Evolutionary conservation across 805 yeast genomes (phyloP), one percentile per base, ranked within the genome.

Genomic region (Yarrowia sp.): DNA sequence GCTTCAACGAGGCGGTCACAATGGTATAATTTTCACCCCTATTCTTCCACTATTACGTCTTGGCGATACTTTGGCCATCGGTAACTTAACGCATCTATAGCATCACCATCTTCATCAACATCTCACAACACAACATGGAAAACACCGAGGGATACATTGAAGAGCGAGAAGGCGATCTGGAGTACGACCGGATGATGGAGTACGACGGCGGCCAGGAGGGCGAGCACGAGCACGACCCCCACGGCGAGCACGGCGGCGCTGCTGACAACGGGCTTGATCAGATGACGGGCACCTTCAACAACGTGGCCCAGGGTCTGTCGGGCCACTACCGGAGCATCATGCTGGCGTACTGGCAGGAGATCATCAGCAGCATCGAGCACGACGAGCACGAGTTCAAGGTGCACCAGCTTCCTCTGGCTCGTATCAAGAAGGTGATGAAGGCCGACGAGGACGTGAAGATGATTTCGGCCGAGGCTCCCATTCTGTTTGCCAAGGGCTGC

Each of bases 391-490:
- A 87, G 73, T 95, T 94, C 80, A 93, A 92, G 77, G 90, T 91
- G 71, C 98, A 95, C 76, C 97, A 93, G 71, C 81, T 95, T 70
- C 99, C 99, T 17, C 82, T 95, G 67, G 99, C 99, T 6, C 84
- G 99, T 72, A 95, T 95, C 73, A 94, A 95, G 76, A 94, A 94
- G 77, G 98, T 94, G 47, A 94, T 94, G 98, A 94, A 94, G 76
- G 93, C 98, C 0, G 98, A 94, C 76, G 97, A 92, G 75, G 98
- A 94, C 71, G 98, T 95, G 46, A 86, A 92, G 71, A 95, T 95
- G 99, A 95, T 95, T 68, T 87, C 95, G 71, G 98, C 99, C 2
- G 99, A 95, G 79, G 98, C 98, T 0, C 99, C 99, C 1, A 92
- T 95, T 40, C 79, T 95, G 69, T 95, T 95, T 80, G 98, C 99